phyloP scores from a whole-genome alignment of 2,329 filamentous ascomycete genomes.

The Penicillium concentricum region DNA sequence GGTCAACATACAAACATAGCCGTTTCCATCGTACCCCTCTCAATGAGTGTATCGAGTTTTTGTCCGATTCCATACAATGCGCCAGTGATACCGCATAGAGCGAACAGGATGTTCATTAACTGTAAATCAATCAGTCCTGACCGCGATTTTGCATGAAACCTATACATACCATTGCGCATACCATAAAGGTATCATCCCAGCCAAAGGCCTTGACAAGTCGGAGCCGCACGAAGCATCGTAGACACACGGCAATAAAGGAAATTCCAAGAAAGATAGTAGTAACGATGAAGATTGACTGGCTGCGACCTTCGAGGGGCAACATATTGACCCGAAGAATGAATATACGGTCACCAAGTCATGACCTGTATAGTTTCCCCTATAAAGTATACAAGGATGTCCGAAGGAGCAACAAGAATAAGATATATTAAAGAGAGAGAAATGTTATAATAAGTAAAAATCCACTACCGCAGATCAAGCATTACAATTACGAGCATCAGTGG shows the following conservation, averaged over 20 bases:
- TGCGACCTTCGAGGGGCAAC: conserved; percentile 33
- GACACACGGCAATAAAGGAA: conserved; percentile 33
- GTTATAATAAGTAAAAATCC: not conserved
- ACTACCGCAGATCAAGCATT: conserved; percentile 13
- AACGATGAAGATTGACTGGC: conserved; percentile 34
- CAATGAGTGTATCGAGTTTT: conserved; percentile 16
- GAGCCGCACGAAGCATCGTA: conserved; percentile 39
- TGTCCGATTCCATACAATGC: conserved; percentile 35
- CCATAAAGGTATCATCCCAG: conserved; percentile 40
- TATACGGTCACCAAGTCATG: conserved; percentile 16
- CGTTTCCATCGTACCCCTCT: conserved; percentile 25
- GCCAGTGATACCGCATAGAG: conserved; percentile 36
- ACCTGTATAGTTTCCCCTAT: not conserved
- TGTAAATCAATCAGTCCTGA: conserved; percentile 8
- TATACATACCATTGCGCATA: conserved; percentile 35
- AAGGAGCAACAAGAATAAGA: not conserved
- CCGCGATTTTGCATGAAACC: not conserved
- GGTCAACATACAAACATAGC: conserved; percentile 1
- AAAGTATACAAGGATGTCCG: not conserved
- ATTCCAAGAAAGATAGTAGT: conserved; percentile 33
- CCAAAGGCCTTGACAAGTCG: conserved; percentile 37
- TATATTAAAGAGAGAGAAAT: not conserved
- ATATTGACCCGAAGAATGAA: conserved; percentile 20
- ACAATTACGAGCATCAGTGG: conserved; percentile 12
- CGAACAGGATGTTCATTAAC: conserved; percentile 36